phyloP scores from a whole-genome alignment of 495 filamentous ascomycete genomes.

The Aspergillus ostianus region DNA sequence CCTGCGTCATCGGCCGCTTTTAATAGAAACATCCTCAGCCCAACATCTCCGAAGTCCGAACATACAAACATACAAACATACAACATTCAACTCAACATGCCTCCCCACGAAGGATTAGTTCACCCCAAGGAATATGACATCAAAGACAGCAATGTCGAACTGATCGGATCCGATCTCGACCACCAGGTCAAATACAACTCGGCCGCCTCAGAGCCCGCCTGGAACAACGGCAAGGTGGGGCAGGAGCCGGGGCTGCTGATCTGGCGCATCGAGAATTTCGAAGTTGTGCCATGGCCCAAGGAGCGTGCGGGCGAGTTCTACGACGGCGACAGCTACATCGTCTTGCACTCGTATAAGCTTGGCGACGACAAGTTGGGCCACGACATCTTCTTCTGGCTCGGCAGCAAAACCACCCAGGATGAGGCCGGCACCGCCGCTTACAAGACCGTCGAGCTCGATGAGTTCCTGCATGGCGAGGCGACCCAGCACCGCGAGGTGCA shows the following conservation, averaged over 20 bases:
- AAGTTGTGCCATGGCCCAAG: slow-evolving; percentile 57
- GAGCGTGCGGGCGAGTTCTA: slow-evolving; percentile 54
- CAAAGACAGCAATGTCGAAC: slow-evolving; percentile 62
- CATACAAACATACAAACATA: not conserved
- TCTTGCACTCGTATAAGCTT: slow-evolving; percentile 54
- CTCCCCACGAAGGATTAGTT: slow-evolving; percentile 55
- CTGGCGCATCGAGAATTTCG: slow-evolving; percentile 63
- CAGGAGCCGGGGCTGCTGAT: slow-evolving; percentile 48
- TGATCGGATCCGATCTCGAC: slow-evolving; percentile 58
- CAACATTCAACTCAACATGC: slow-evolving; percentile 36
- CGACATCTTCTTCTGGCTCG: slow-evolving; percentile 63
- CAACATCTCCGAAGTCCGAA: too few species aligned
- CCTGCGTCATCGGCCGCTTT: not conserved
- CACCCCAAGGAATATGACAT: slow-evolving; percentile 59
- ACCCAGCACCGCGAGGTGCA: slow-evolving; percentile 61
- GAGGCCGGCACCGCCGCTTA: slow-evolving; percentile 64
- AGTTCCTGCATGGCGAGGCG: slow-evolving; percentile 57
- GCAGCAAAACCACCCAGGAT: slow-evolving; percentile 58
- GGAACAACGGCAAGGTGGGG: slow-evolving; percentile 53
- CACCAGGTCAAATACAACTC: slow-evolving; percentile 63
- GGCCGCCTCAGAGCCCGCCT: slow-evolving; percentile 58
- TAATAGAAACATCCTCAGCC: not conserved
- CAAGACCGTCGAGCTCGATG: slow-evolving; percentile 65
- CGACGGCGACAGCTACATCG: slow-evolving; percentile 63
- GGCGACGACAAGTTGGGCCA: slow-evolving; percentile 52